Evolutionary conservation across 495 filamentous ascomycete genomes (phyloP), one percentile per base, ranked within the genome.

Genomic region (Trichoderma reesei): DNA sequence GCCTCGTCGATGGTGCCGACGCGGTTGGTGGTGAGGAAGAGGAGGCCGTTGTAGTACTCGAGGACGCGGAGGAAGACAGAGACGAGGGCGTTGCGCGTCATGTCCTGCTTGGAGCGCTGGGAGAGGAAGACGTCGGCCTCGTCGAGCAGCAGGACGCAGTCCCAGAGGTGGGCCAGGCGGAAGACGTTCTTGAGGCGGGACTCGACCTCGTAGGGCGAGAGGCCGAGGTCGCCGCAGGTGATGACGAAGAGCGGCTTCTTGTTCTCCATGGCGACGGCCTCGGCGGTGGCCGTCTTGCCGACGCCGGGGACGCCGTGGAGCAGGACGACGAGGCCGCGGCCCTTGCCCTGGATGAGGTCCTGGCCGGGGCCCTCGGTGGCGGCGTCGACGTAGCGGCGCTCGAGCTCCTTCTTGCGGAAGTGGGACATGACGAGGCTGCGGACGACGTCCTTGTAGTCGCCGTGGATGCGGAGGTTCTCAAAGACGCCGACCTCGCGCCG

Each of bases 261-360:
- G 37, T 77, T 75, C 26, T 75, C 68, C 67, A 81, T 77, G 0
- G 84, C 82, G 3, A 85, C 73, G 0, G 76, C 73, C 46, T 80
- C 79, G 2, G 83, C 85, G 0, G 85, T 87, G 0, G 80, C 72
- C 0, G 86, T 87, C 68, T 89, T 88, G 5, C 85, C 84, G 1
- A 81, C 78, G 0, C 85, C 86, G 0, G 86, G 84, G 0, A 72
- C 73, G 11, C 85, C 86, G 61, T 84, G 82, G 0, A 78, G 76
- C 68, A 80, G 59, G 18, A 79, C 68, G 7, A 85, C 76, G 0
- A 87, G 70, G 1, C 84, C 84, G 9, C 75, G 75, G 8, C 85
- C 85, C 67, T 86, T 85, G 59, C 79, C 78, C 62, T 73, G 71
- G 46, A 83, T 79, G 1, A 83, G 67, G 64, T 85, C 81, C 72